Evolutionary conservation across 1,284 basidiomycete species (phyloP).

Genomic region (Albatrellus sp.): DNA sequence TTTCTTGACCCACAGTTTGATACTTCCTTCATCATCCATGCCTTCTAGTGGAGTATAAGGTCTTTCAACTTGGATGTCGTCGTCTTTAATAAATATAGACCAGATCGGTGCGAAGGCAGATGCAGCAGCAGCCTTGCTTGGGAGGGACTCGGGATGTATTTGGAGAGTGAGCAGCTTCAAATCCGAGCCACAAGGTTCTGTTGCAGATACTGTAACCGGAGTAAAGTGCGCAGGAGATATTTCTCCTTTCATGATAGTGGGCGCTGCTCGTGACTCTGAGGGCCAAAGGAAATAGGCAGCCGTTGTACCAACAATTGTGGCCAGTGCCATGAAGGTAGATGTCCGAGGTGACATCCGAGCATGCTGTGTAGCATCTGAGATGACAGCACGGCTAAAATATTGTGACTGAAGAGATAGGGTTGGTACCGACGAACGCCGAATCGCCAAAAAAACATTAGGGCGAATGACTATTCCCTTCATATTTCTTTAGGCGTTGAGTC

Average conservation of each 20-base stretch:
- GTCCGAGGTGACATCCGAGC: slow-evolving; percentile 5
- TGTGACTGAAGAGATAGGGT: not conserved
- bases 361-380: not conserved
- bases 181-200: slow-evolving; percentile 34
- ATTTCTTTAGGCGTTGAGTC: slow-evolving; percentile 12
- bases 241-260: slow-evolving; percentile 20
- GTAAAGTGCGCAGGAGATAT: slow-evolving; percentile 54
- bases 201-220: slow-evolving; percentile 43
- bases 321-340: slow-evolving; percentile 9
- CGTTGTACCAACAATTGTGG: slow-evolving; percentile 23
- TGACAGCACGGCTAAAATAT: not conserved
- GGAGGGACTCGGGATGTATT: slow-evolving; percentile 34
- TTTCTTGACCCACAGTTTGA: slow-evolving; percentile 67
- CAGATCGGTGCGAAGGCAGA: slow-evolving; percentile 38
- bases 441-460: too few species aligned
- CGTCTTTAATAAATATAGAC: slow-evolving; percentile 74
- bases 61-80: slow-evolving; percentile 80
- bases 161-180: slow-evolving; percentile 52
- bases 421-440: too few species aligned
- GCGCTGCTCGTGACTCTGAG: slow-evolving; percentile 27
- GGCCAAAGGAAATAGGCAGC: slow-evolving; percentile 39
- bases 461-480: not conserved
- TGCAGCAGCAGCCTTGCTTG: slow-evolving; percentile 11
- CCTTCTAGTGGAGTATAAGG: slow-evolving; percentile 73
- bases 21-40: slow-evolving; percentile 45